phyloP scores from a whole-genome alignment of 345 rosid species.

The Corchorus olitorius region DNA sequence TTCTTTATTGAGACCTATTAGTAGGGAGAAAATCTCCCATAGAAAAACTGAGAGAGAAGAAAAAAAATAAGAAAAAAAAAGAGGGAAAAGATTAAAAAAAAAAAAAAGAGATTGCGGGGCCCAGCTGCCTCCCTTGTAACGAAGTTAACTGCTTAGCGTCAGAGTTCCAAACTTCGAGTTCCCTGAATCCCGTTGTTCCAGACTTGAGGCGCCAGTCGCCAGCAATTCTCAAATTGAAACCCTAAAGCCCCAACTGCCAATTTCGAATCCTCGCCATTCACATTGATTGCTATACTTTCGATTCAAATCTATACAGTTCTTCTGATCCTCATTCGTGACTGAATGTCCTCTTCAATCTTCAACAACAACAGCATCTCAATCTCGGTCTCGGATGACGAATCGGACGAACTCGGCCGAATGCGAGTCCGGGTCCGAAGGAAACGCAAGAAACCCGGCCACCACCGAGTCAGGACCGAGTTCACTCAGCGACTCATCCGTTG shows the following conservation, averaged over 20 bases:
- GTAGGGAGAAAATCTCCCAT: background rate
- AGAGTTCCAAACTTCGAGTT: background rate
- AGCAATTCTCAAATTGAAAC: background rate
- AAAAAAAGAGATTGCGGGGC: background rate
- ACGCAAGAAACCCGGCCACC: slow-evolving; percentile 58
- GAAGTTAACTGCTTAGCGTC: background rate
- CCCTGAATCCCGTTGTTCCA: background rate
- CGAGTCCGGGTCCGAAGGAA: slow-evolving; percentile 67
- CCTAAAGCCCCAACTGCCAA: slow-evolving; percentile 1
- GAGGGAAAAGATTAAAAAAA: no score
- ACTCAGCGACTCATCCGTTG: slow-evolving; percentile 49
- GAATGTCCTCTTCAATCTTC: slow-evolving; percentile 34
- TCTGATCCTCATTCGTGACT: background rate
- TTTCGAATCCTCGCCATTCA: background rate
- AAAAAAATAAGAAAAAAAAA: no score
- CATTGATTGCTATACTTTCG: background rate
- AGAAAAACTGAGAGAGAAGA: no score
- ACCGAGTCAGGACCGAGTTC: slow-evolving; percentile 44
- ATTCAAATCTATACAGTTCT: background rate
- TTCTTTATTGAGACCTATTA: no score
- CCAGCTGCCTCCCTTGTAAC: background rate
- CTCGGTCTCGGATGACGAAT: slow-evolving; percentile 74
- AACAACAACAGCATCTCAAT: slow-evolving; percentile 55
- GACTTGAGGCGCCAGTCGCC: background rate
- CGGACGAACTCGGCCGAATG: slow-evolving; percentile 61